Conservation (phyloP, 2,329 filamentous ascomycete species). For the Sarocladium kiliense region DNA sequence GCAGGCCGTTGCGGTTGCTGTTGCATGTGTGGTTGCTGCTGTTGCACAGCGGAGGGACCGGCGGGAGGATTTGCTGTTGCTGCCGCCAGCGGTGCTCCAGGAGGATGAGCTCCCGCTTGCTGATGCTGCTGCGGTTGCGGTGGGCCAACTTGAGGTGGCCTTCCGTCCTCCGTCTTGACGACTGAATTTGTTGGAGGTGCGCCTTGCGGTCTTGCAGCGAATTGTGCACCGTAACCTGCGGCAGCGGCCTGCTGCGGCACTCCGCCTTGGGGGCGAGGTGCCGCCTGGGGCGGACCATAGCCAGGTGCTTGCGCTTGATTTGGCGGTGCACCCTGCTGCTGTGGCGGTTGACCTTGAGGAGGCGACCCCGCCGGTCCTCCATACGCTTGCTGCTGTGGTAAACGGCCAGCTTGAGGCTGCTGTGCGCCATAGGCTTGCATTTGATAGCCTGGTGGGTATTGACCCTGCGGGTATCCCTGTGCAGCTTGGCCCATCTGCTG, state of each 20-base stretch:
- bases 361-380: not conserved
- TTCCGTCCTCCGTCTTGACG: conserved; percentile 16
- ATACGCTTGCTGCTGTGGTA: not conserved
- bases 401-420: conserved; percentile 14
- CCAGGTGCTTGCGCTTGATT: conserved; percentile 11
- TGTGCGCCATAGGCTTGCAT: conserved; percentile 26
- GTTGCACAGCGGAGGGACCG: not conserved
- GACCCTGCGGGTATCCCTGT: conserved; percentile 27
- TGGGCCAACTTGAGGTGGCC: not conserved
- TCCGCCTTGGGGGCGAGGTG: not conserved
- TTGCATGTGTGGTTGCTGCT: not conserved
- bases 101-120: conserved; percentile 10
- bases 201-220: conserved; percentile 1
- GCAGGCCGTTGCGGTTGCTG: conserved; percentile 9
- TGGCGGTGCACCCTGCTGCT: conserved; percentile 10
- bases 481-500: conserved; percentile 28
- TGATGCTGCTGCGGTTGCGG: not conserved
- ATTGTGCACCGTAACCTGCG: not conserved
- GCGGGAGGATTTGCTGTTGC: not conserved
- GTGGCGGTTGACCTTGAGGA: conserved; percentile 19
- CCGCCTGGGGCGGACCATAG: not conserved
- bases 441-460: conserved; percentile 29
- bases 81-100: conserved; percentile 3
- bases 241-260: not conserved
- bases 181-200: conserved; percentile 7